phyloP scores from a whole-genome alignment of 345 rosid genomes.

The Streptanthus diversifolius region DNA sequence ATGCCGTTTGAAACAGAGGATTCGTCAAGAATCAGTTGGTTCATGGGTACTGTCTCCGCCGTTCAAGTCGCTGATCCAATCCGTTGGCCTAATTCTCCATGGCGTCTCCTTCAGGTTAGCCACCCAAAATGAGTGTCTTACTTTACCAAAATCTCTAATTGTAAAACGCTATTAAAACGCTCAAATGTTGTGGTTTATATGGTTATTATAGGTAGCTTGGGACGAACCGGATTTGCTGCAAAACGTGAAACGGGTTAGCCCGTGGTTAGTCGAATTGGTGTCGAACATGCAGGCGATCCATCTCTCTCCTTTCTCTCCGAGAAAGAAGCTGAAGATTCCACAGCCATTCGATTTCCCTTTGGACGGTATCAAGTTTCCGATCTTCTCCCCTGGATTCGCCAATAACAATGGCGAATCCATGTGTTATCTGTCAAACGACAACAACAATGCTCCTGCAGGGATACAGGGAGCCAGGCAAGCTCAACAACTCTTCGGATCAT shows the following conservation, averaged over 20 bases:
- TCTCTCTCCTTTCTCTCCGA: conserved; percentile 72
- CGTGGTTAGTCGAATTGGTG: conserved; percentile 93
- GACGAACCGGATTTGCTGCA: conserved; percentile 95
- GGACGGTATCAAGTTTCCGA: conserved; percentile 43
- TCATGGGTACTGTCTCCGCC: conserved; percentile 84
- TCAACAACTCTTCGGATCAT: conserved; percentile 56
- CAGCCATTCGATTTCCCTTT: conserved; percentile 58
- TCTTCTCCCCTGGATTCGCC: conserved; percentile 55
- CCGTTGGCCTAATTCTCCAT: conserved; percentile 85
- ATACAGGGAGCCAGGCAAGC: conserved; percentile 99
- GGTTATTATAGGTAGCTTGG: conserved; percentile 77
- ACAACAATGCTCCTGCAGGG: conserved; percentile 70
- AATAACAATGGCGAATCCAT: conserved; percentile 47
- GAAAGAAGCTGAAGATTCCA: conserved; percentile 72
- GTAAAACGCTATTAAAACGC: not conserved
- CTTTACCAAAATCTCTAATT: not conserved
- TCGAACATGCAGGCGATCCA: conserved; percentile 70
- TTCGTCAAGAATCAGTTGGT: conserved; percentile 92
- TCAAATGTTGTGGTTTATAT: not conserved
- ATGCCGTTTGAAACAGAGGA: conserved; percentile 97
- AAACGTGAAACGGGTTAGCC: conserved; percentile 82
- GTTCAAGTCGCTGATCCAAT: conserved; percentile 84
- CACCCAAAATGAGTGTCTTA: not conserved
- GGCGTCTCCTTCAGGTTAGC: conserved; percentile 93
- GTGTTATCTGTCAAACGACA: conserved; percentile 48